Conservation (phyloP, 805 yeast genomes). For the Cyberlindnera petersonii region DNA sequence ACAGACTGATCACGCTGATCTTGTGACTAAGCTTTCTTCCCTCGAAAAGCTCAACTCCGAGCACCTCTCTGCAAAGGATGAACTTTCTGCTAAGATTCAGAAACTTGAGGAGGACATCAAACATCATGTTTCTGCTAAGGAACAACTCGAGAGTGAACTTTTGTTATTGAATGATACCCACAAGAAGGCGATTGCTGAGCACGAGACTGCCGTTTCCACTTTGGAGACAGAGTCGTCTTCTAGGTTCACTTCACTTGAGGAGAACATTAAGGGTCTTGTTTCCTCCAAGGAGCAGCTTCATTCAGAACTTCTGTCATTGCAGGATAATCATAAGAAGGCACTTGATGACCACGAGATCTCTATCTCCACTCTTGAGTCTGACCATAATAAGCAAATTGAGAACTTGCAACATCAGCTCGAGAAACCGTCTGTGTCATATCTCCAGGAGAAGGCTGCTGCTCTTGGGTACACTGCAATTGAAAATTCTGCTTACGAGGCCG, state of each 20-base stretch:
- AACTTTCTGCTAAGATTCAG: neutral
- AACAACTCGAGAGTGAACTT: neutral
- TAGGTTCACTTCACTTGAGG: neutral
- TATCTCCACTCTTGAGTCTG: neutral
- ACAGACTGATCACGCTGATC: slow-evolving; percentile 7
- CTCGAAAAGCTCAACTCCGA: neutral
- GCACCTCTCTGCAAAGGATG: neutral
- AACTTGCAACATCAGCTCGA: slow-evolving; percentile 13
- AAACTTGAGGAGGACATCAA: neutral
- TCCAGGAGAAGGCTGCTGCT: slow-evolving; percentile 27
- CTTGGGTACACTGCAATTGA: slow-evolving; percentile 22
- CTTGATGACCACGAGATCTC: neutral
- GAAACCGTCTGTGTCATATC: slow-evolving; percentile 25
- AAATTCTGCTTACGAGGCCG: neutral
- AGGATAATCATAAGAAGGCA: slow-evolving; percentile 1
- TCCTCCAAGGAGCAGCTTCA: neutral
- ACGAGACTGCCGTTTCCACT: neutral
- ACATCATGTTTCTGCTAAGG: neutral
- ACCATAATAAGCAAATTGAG: slow-evolving; percentile 1
- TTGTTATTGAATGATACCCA: neutral
- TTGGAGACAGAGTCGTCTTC: slow-evolving; percentile 2
- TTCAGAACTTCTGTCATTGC: neutral
- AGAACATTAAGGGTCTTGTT: slow-evolving; percentile 1
- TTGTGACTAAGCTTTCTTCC: slow-evolving; percentile 6
- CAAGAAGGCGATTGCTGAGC: slow-evolving; percentile 1